Base-by-base conservation (phyloP, 352 stramenopile genomes). In the Aphanomyces astaci region DNA sequence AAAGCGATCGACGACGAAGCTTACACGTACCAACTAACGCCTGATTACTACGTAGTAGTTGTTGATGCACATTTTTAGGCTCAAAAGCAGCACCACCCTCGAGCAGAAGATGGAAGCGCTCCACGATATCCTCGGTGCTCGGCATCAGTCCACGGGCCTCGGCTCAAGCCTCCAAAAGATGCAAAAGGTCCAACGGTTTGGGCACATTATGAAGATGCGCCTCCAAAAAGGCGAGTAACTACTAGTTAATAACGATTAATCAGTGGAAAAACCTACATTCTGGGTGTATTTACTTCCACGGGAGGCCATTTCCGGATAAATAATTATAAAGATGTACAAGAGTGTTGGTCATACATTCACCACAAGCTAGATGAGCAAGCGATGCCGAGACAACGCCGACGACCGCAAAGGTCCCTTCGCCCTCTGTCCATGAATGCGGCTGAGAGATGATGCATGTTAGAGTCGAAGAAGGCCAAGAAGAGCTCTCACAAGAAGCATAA, bases 31-130 rank as follows among this genome's bases (percentile, higher is more conserved):
- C 11, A 4, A 24, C 28, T 22, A 19, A 13, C 13, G n/a, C 22
- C 0, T 22, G 19, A 15, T 22, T 13, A 56, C 13, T 56, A 22
- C 19, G 48, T 30, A 10, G 11, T 24, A 27, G 11, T 13, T 24
- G 19, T 25, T 24, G 11, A 15, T 10, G 11, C n/a, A n/a, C 25
- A 22, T n/a, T 22, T 22, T 19, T 64, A 64, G 55, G 2, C 75
- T 76, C 1, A 73, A 75, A 7, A 69, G 77, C 5, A 64, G 74
- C 0, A 62, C 81, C 13, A 76, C 74, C 2, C 62, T 92, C 10
- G 81, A 87, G 2, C 73, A 87, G 43, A 92, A 92, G 54, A 68
- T 92, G 11, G 68, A 76, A 28, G 78, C 81, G 4, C 78, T 92
- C 17, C 77, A 88, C 32, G 80, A 87, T 17, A 88, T 89, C 70